phyloP scores from a whole-genome alignment of 2,329 filamentous ascomycete species.

The Purpureocillium lavendulum region DNA sequence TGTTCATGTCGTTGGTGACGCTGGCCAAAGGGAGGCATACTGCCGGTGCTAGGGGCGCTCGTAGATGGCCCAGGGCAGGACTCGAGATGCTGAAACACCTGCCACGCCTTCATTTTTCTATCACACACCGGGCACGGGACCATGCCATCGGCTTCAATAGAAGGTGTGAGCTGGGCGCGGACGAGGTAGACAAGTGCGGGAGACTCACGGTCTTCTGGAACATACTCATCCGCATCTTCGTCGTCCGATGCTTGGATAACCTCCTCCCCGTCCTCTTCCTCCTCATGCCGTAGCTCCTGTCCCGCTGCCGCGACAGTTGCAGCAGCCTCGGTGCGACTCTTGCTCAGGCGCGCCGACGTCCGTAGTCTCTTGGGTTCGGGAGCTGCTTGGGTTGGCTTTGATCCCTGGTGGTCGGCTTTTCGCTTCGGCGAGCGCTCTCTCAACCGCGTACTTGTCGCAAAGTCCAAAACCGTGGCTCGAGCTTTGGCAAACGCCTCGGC shows the following conservation, averaged over 20 bases:
- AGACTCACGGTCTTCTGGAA: constrained; percentile 17
- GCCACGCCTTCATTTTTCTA: constrained; percentile 67
- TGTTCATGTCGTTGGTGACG: constrained; percentile 21
- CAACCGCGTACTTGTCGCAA: constrained; percentile 41
- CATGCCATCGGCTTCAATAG: constrained; percentile 54
- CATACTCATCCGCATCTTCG: constrained; percentile 18
- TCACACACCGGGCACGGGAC: constrained; percentile 79
- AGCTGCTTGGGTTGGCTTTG: constrained; percentile 15
- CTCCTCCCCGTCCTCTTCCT: constrained; percentile 11
- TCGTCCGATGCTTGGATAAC: constrained; percentile 16
- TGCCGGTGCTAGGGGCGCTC: not conserved
- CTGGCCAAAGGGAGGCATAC: constrained; percentile 7
- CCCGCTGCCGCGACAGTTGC: not conserved
- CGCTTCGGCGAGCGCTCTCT: constrained; percentile 37
- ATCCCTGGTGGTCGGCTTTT: constrained; percentile 30
- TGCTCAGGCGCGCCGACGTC: constrained; percentile 42
- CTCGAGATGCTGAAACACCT: constrained; percentile 77
- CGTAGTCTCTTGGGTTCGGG: constrained; percentile 40
- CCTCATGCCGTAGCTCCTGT: too few relatives aligned
- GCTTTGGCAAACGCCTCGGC: constrained; percentile 68
- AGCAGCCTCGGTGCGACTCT: constrained; percentile 26
- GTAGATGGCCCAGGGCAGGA: constrained; percentile 37
- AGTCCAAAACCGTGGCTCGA: constrained; percentile 51
- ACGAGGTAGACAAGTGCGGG: not conserved
- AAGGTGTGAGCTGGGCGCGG: not conserved